Conservation (phyloP, 2,329 filamentous ascomycete genomes). For the Fusarium piperis region DNA sequence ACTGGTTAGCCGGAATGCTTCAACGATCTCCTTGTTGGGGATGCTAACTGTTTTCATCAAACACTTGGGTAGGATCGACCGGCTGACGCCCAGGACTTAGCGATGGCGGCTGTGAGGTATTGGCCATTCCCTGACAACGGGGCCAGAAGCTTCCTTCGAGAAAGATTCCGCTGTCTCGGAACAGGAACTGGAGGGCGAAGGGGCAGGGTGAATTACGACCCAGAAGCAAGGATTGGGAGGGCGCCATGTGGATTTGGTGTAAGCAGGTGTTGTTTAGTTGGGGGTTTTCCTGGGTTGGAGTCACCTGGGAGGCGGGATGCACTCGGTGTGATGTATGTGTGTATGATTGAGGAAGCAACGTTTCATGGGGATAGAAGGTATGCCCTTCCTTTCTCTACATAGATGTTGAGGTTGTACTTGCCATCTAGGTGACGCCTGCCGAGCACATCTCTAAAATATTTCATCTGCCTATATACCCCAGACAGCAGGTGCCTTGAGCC, state of each 20-base stretch:
- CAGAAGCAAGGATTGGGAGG: not conserved
- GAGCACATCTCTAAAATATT: not conserved
- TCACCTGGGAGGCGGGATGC: not conserved
- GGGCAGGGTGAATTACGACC: not conserved
- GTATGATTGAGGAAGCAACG: not conserved
- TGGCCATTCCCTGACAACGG: slow-evolving; percentile 19
- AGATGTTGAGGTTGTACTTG: not conserved
- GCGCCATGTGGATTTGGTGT: not conserved
- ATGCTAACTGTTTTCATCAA: slow-evolving; percentile 40
- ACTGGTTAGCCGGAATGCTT: not conserved
- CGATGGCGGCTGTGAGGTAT: not conserved
- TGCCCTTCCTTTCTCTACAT: not conserved
- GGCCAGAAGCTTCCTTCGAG: not conserved
- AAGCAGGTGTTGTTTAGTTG: not conserved
- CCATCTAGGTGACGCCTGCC: not conserved
- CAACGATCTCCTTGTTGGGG: not conserved
- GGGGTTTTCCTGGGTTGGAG: not conserved
- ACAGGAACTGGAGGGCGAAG: not conserved
- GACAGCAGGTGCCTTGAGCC: not conserved
- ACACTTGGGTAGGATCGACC: not conserved
- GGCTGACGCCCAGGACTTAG: not conserved
- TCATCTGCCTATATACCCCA: not conserved
- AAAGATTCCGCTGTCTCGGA: not conserved
- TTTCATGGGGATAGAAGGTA: not conserved
- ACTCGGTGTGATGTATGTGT: not conserved